These are phyloP conservation scores for Cryptococcus floricola DNA, from an alignment of 1,284 basidiomycete species.

Conservation along the genomic window DNA sequence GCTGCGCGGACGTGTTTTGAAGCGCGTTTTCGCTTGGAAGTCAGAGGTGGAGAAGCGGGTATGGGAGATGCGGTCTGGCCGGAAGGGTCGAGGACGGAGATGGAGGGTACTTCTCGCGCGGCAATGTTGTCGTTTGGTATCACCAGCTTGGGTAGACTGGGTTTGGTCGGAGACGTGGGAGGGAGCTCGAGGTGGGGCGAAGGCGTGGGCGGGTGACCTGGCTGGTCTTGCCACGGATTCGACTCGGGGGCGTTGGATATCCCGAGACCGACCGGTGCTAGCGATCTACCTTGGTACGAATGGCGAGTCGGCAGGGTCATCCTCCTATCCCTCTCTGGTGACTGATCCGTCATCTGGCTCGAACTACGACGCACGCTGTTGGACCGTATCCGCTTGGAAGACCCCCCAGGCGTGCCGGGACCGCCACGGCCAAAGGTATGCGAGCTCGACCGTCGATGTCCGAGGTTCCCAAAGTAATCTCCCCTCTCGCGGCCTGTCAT, in stretches of 20 bases:
- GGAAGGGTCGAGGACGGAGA: conserved; percentile 32
- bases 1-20: conserved; percentile 2
- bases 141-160: conserved; percentile 11
- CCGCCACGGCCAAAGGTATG: not conserved
- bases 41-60: not conserved
- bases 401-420: not conserved
- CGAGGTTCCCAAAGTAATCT: conserved; percentile 22
- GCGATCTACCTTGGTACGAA: not conserved
- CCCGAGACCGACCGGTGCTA: not conserved
- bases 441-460: conserved; percentile 16
- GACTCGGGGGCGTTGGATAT: conserved; percentile 7
- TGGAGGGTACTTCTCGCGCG: conserved; percentile 14
- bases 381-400: not conserved
- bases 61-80: conserved; percentile 11
- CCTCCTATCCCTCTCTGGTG: too few species aligned
- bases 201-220: conserved; percentile 21
- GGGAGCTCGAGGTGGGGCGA: not conserved
- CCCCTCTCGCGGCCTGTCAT: conserved; percentile 1
- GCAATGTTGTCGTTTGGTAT: conserved; percentile 9
- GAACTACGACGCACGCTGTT: conserved; percentile 1
- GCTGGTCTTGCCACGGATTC: conserved; percentile 35
- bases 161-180: conserved; percentile 6
- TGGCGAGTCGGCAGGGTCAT: not conserved
- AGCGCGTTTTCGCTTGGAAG: not conserved
- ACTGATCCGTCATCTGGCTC: not conserved